Conservation (phyloP, 768 basidiomycete genomes). For the Harrya chromipes region DNA sequence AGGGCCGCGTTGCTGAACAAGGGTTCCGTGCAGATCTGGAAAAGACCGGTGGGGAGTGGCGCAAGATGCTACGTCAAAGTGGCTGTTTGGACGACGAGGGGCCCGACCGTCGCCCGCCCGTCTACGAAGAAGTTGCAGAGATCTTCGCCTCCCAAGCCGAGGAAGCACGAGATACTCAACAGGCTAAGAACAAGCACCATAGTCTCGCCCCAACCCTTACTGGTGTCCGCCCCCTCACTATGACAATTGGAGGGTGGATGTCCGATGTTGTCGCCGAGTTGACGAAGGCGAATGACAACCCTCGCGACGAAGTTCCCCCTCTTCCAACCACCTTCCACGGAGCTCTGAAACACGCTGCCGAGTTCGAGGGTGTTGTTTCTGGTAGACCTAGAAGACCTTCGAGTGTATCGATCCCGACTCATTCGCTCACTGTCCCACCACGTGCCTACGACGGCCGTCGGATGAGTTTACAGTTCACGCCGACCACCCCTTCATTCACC, state of each 20-base stretch:
- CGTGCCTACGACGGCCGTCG: constrained; percentile 28
- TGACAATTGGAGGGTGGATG: constrained; percentile 73
- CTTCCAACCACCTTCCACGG: constrained; percentile 16
- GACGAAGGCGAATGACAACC: constrained; percentile 31
- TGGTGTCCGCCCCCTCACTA: constrained; percentile 51
- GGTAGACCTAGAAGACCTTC: constrained; percentile 23
- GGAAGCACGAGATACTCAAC: constrained; percentile 29
- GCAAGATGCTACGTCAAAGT: constrained; percentile 63
- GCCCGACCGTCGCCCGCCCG: constrained; percentile 24
- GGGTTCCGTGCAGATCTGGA: constrained; percentile 85
- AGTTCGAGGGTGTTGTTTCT: constrained; percentile 21
- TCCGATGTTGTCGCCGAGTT: constrained; percentile 73
- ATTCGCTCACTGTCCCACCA: constrained; percentile 27
- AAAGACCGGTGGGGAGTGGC: constrained; percentile 60
- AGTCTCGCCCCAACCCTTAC: constrained; percentile 37
- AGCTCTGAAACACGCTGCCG: constrained; percentile 20
- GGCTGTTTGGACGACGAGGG: constrained; percentile 47
- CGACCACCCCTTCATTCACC: constrained; percentile 45
- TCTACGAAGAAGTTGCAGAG: constrained; percentile 42
- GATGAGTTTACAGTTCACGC: constrained; percentile 66
- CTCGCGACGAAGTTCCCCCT: constrained; percentile 8
- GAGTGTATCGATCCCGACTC: constrained; percentile 39
- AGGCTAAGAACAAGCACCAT: constrained; percentile 36
- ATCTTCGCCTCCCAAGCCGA: constrained; percentile 46
- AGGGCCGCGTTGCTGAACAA: constrained; percentile 79